These are phyloP conservation scores for Atkinsonella texensis DNA, from an alignment of 2,329 filamentous ascomycete genomes.

Conservation along the genomic window DNA sequence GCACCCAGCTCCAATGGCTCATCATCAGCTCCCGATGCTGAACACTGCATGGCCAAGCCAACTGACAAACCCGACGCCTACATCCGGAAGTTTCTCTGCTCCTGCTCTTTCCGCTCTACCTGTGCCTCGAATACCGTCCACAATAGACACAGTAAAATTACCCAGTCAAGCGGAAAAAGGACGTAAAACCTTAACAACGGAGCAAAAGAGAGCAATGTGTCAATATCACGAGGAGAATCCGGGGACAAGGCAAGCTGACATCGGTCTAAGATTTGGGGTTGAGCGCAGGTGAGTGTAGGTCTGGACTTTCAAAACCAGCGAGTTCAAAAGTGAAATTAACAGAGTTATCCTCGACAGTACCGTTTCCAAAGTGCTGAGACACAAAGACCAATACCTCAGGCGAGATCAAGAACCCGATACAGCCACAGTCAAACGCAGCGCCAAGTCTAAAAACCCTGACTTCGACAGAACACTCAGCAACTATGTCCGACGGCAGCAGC, in stretches of 20 bases:
- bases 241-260: conserved; percentile 86
- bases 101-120: conserved; percentile 48
- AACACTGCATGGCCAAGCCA: conserved; percentile 73
- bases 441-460: conserved; percentile 76
- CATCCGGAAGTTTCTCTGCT: conserved; percentile 43
- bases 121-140: conserved; percentile 36
- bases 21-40: conserved; percentile 53
- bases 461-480: conserved; percentile 84
- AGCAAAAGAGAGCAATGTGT: conserved; percentile 87
- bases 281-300: conserved; percentile 69
- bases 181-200: conserved; percentile 79
- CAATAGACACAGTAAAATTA: conserved; percentile 16
- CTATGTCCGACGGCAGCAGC: conserved; percentile 74
- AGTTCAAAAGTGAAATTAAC: background rate
- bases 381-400: conserved; percentile 89
- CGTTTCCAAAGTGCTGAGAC: conserved; percentile 91
- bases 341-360: conserved; percentile 50
- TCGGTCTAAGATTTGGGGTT: conserved; percentile 89
- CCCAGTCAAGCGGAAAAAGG: conserved; percentile 44
- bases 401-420: conserved; percentile 58
- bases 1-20: conserved; percentile 33
- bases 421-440: conserved; percentile 51
- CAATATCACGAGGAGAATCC: conserved; percentile 86
- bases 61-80: conserved; percentile 55
- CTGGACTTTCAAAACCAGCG: background rate